These are phyloP conservation scores for Phytophthora macrochlamydospora DNA, from an alignment of 352 stramenopile genomes.

Conservation along the genomic window DNA sequence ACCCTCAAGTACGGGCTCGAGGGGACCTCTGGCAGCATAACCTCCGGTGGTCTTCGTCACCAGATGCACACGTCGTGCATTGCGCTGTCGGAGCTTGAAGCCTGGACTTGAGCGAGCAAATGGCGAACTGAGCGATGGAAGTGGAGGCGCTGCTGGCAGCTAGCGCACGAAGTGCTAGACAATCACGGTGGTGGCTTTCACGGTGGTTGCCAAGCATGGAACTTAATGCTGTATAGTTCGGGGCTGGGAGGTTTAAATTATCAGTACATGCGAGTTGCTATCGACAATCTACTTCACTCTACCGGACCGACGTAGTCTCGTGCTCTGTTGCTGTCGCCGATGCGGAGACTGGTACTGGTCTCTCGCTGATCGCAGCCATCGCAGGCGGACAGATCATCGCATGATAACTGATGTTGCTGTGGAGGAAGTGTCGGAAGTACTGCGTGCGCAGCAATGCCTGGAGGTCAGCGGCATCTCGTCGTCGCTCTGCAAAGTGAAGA, in stretches of 20 bases:
- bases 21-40: too few species aligned
- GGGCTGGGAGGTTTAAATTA: too few species aligned
- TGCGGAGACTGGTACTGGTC: neutral
- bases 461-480: slow-evolving; percentile 53
- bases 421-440: slow-evolving; percentile 67
- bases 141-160: too few species aligned
- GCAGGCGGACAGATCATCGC: slow-evolving; percentile 2
- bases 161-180: too few species aligned
- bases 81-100: too few species aligned
- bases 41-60: too few species aligned
- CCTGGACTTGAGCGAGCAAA: neutral
- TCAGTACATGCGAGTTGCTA: neutral
- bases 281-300: slow-evolving; percentile 5
- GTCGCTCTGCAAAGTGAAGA: slow-evolving; percentile 78
- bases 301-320: slow-evolving; percentile 23
- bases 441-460: slow-evolving; percentile 64
- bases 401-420: slow-evolving; percentile 13
- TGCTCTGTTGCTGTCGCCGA: slow-evolving; percentile 10
- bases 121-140: neutral
- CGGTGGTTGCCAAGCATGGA: too few species aligned
- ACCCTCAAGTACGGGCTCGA: too few species aligned
- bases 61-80: too few species aligned
- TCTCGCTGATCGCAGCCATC: neutral
- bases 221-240: too few species aligned
- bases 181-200: too few species aligned